A percentile compares a stretch with the other conserved stretches of the same genome.
Evolutionary conservation across 106 monocot species (phyloP).

Genomic region (Acanthochlamys bracteata): DNA sequence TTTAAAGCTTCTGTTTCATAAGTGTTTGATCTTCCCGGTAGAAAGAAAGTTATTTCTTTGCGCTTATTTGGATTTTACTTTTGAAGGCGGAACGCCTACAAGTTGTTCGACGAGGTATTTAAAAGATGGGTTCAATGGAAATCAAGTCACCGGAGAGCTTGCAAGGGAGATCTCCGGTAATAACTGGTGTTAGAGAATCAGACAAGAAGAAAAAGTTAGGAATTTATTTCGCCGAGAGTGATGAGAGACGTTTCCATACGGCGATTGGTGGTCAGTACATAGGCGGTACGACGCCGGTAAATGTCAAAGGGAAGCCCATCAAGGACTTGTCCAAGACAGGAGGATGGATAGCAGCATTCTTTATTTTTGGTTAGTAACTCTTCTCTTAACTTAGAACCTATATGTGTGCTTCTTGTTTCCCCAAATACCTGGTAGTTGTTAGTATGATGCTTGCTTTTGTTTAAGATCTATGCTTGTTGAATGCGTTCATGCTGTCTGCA

Average conservation of each 20-base stretch:
- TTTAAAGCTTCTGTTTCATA: too few species aligned
- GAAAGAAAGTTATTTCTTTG: too few species aligned
- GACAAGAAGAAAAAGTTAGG: constrained; percentile 47
- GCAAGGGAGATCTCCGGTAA: constrained; percentile 19
- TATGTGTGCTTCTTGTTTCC: too few species aligned
- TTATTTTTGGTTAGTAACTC: constrained; percentile 67
- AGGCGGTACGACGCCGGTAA: constrained; percentile 71
- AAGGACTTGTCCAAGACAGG: constrained; percentile 74
- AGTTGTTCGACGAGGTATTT: too few species aligned
- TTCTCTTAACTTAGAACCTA: neutral
- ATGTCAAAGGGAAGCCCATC: constrained; percentile 61
- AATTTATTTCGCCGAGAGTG: constrained; percentile 61
- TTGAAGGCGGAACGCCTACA: too few species aligned
- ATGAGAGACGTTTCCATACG: constrained; percentile 38
- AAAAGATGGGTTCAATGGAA: constrained; percentile 48
- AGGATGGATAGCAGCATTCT: constrained; percentile 87
- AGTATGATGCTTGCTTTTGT: too few species aligned
- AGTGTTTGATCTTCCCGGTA: too few species aligned
- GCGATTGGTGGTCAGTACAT: constrained; percentile 20
- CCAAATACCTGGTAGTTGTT: too few species aligned
- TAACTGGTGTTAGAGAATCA: neutral
- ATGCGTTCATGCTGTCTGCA: too few species aligned
- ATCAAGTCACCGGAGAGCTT: constrained; percentile 27
- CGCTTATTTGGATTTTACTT: too few species aligned
- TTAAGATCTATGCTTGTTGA: too few species aligned